Evolutionary conservation across 73 alveolate species (phyloP), one percentile per base, ranked within the genome.

Genomic region (Breviolum minutum): DNA sequence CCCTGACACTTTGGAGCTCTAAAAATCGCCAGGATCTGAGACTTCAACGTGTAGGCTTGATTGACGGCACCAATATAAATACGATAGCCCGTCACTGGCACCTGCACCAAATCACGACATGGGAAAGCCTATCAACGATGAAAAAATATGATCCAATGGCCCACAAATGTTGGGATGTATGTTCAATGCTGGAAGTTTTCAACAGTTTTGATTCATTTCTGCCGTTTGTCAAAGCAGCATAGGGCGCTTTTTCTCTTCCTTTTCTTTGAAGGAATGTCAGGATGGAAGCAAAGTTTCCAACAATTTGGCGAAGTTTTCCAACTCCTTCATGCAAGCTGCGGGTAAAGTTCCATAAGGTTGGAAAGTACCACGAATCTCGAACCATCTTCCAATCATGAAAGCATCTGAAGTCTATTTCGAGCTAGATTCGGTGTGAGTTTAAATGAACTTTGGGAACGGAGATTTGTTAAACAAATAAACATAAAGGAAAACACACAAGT

Each of bases 71-170:
- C 98, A 8, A 92, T 68, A 22, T 74, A 92, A 32, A 92, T 63
- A 40, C 98, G 91, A 32, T 92, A 92, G 73, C 98, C 98, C 16
- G 98, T 92, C 60, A 92, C 98, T n/a, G 98, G 98, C 89, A 92
- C 98, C 98, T 92, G 97, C 88, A 40, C 54, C 54, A 40, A 40
- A 40, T 40, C 54, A 40, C 71, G 19, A 63, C 0, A 40, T 40
- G 3, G 54, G 54, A 40, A 40, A 40, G 54, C 54, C 3, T 3
- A 3, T 40, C 73, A 26, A 62, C 6, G 83, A 13, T 73, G 40
- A 9, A 1, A 63, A 2, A 40, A 40, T 40, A 68, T 68, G 17
- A 22, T 14, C 17, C 17, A 68, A 68, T 68, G 77, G 2, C 1
- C 77, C 77, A 1, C 77, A 68, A 17, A 22, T 68, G 17, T 22